phyloP scores from a whole-genome alignment of 2,329 filamentous ascomycete species.

The Epichloe uncinata region DNA sequence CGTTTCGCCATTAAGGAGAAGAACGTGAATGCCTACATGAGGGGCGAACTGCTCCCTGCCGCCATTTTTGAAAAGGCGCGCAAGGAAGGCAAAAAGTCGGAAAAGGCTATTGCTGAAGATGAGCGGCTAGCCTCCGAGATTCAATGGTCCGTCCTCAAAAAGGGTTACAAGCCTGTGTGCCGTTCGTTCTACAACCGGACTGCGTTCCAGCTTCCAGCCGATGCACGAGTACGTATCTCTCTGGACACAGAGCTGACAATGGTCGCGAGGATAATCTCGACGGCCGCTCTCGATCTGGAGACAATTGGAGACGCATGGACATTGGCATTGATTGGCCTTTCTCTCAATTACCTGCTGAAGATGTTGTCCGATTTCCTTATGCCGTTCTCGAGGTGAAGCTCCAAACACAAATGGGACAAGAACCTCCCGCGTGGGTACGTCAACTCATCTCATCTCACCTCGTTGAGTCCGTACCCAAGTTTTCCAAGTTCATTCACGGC shows the following conservation, averaged over 20 bases:
- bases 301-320: slow-evolving; percentile 94
- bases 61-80: slow-evolving; percentile 94
- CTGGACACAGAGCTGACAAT: slow-evolving; percentile 93
- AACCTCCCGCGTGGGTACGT: slow-evolving; percentile 91
- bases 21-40: slow-evolving; percentile 83
- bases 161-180: slow-evolving; percentile 77
- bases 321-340: slow-evolving; percentile 96
- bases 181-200: slow-evolving; percentile 97
- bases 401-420: slow-evolving; percentile 88
- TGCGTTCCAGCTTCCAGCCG: slow-evolving; percentile 91
- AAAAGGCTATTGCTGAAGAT: slow-evolving; percentile 81
- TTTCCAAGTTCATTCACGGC: slow-evolving; percentile 98
- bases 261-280: slow-evolving; percentile 93
- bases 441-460: slow-evolving; percentile 87
- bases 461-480: slow-evolving; percentile 97
- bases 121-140: slow-evolving; percentile 84
- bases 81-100: slow-evolving; percentile 86
- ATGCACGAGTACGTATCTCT: slow-evolving; percentile 91
- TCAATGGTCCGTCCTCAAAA: slow-evolving; percentile 82
- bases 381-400: slow-evolving; percentile 95
- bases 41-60: slow-evolving; percentile 69
- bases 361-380: slow-evolving; percentile 87
- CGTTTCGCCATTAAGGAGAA: slow-evolving; percentile 94
- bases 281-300: slow-evolving; percentile 57
- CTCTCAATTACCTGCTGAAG: slow-evolving; percentile 69